phyloP scores from a whole-genome alignment of 768 basidiomycete genomes.

The Tulasnella sp. region DNA sequence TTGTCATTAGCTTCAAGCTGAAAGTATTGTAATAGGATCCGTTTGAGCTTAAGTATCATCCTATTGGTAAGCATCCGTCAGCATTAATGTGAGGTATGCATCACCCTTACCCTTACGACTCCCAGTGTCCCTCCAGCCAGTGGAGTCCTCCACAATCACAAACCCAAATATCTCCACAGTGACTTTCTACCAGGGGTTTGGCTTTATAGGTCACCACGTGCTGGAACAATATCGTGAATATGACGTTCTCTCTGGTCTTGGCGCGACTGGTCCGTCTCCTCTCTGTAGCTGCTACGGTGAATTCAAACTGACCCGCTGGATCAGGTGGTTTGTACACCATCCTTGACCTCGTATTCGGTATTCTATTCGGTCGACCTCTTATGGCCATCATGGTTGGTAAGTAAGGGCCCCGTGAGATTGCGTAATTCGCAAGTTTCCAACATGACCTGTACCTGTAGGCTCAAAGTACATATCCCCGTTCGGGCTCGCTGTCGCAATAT shows the following conservation, averaged over 20 bases:
- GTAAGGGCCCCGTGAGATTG: neutral
- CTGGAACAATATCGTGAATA: slow-evolving; percentile 25
- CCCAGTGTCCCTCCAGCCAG: neutral
- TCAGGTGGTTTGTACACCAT: slow-evolving; percentile 26
- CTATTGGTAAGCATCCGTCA: slow-evolving; percentile 8
- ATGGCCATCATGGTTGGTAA: slow-evolving; percentile 32
- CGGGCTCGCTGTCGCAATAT: slow-evolving; percentile 14
- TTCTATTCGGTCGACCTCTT: slow-evolving; percentile 22
- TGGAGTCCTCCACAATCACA: slow-evolving; percentile 12
- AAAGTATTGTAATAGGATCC: neutral
- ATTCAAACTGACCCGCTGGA: neutral
- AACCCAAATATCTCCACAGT: slow-evolving; percentile 25
- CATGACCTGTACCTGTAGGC: neutral
- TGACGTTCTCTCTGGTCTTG: slow-evolving; percentile 21
- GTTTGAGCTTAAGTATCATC: slow-evolving; percentile 19
- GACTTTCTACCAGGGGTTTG: slow-evolving; percentile 26
- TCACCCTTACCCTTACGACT: neutral
- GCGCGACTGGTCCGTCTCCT: slow-evolving; percentile 21
- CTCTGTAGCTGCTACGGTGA: neutral
- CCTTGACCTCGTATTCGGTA: slow-evolving; percentile 25
- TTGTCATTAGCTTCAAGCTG: neutral
- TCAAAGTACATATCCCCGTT: slow-evolving; percentile 32
- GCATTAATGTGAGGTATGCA: too few species aligned
- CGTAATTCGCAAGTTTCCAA: neutral
- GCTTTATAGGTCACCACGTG: slow-evolving; percentile 12